phyloP scores from a whole-genome alignment of 1,284 basidiomycete genomes.

The Papiliotrema fonsecae region DNA sequence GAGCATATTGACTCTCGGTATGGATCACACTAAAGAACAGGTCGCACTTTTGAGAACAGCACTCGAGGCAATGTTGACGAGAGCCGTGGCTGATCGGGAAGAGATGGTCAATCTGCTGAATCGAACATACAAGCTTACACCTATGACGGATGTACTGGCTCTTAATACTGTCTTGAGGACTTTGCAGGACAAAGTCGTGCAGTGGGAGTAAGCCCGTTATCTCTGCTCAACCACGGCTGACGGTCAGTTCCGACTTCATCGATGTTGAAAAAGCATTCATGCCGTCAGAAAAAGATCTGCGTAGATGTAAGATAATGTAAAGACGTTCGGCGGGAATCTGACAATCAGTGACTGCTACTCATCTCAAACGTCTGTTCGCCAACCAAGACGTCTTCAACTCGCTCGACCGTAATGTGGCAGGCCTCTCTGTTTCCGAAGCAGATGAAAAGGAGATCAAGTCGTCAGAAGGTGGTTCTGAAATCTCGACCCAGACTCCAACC shows the following conservation, averaged over 20 bases:
- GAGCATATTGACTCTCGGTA: conserved; percentile 1
- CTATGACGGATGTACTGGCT: conserved; percentile 77
- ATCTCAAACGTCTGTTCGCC: conserved; percentile 53
- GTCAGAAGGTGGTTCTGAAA: conserved; percentile 6
- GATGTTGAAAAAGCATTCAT: conserved; percentile 54
- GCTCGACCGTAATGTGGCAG: conserved; percentile 40
- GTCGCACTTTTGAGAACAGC: conserved; percentile 29
- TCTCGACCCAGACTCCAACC: conserved; percentile 4
- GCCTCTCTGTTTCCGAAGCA: conserved; percentile 66
- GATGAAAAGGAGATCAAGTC: conserved; percentile 56
- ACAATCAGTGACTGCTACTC: conserved; percentile 41
- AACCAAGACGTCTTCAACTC: conserved; percentile 49
- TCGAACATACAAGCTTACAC: conserved; percentile 70
- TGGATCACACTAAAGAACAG: conserved; percentile 6
- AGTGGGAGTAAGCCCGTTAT: conserved; percentile 62
- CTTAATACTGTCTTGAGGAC: conserved; percentile 82
- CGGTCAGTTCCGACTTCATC: conserved; percentile 48
- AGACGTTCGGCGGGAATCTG: neutral
- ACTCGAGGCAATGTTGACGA: conserved; percentile 55
- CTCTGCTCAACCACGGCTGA: conserved; percentile 5
- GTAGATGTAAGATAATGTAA: conserved; percentile 29
- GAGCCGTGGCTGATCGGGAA: conserved; percentile 67
- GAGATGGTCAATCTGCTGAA: conserved; percentile 74
- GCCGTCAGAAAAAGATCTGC: conserved; percentile 47
- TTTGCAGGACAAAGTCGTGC: conserved; percentile 91